Percentiles rank a stretch among this genome's conserved stretches.
Conservation (phyloP, 1,284 basidiomycete species). For the Ganoderma boninense region DNA sequence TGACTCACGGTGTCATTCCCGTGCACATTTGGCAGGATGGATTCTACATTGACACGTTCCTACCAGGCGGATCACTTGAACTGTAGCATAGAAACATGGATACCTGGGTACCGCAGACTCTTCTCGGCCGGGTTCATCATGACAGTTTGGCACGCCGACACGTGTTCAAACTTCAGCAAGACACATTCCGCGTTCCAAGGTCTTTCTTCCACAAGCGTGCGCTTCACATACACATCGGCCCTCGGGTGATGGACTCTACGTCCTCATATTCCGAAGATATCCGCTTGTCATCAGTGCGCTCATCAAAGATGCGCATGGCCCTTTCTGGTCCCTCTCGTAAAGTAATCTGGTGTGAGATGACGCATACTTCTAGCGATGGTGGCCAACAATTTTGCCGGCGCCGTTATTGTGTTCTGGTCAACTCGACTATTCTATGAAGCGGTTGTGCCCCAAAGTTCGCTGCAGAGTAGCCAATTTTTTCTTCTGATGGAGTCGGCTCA, state of each 20-base stretch:
- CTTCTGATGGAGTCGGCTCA: neutral
- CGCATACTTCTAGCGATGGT: neutral
- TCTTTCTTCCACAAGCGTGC: neutral
- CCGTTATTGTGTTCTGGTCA: neutral
- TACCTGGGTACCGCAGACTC: neutral
- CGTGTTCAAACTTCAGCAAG: neutral
- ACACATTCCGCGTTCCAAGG: neutral
- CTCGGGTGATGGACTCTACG: neutral
- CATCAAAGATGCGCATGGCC: neutral
- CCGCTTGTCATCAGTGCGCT: neutral
- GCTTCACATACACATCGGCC: neutral
- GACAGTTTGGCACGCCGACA: neutral
- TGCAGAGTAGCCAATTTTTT: neutral
- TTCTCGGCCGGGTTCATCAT: neutral
- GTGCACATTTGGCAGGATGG: neutral
- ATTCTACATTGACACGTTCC: neutral
- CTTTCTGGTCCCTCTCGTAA: neutral
- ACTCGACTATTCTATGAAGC: neutral
- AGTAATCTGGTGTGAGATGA: neutral
- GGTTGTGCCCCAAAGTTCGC: neutral
- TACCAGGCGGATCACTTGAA: neutral
- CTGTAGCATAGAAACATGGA: slow-evolving; percentile 4
- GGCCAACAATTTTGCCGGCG: neutral
- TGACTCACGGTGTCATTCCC: neutral
- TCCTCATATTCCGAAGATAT: neutral